Evolutionary conservation across 495 filamentous ascomycete genomes (phyloP).

Genomic region (Penicillium alfredii): DNA sequence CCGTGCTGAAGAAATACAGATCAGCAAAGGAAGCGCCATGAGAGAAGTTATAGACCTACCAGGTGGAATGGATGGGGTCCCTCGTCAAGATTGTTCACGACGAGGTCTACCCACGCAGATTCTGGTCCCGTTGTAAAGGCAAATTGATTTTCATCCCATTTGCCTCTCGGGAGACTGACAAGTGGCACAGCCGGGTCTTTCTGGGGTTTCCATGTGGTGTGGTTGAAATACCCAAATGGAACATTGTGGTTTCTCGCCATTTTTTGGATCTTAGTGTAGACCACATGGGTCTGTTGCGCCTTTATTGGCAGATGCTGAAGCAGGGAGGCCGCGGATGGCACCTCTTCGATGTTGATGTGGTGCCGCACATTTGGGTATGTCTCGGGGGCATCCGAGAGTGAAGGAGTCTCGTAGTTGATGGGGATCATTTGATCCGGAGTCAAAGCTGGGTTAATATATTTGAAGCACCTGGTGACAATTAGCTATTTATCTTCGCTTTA

Average conservation of each 20-base stretch:
- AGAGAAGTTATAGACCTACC: slow-evolving; percentile 26
- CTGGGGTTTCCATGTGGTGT: slow-evolving; percentile 41
- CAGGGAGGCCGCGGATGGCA: slow-evolving; percentile 20
- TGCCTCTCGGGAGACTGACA: slow-evolving; percentile 19
- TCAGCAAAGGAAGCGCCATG: no score
- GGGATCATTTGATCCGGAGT: slow-evolving; percentile 37
- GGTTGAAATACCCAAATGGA: slow-evolving; percentile 44
- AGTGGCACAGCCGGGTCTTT: slow-evolving; percentile 25
- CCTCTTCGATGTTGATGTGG: slow-evolving; percentile 18
- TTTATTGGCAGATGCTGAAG: slow-evolving; percentile 18
- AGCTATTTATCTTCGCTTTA: neutral
- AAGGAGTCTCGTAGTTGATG: slow-evolving; percentile 11
- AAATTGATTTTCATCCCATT: slow-evolving; percentile 43
- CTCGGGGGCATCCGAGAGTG: neutral
- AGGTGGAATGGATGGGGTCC: slow-evolving; percentile 48
- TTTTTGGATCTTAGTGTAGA: slow-evolving; percentile 46
- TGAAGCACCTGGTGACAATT: slow-evolving; percentile 34
- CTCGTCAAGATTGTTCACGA: slow-evolving; percentile 49
- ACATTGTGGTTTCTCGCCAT: slow-evolving; percentile 34
- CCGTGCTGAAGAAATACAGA: slow-evolving; percentile 67
- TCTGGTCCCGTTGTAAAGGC: slow-evolving; percentile 22
- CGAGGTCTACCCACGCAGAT: slow-evolving; percentile 40
- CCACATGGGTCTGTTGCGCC: slow-evolving; percentile 37
- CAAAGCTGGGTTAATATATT: slow-evolving; percentile 41
- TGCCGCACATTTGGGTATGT: slow-evolving; percentile 3